These are phyloP conservation scores for Aureobasidium musti DNA, from an alignment of 2,329 filamentous ascomycete species.

Conservation along the genomic window DNA sequence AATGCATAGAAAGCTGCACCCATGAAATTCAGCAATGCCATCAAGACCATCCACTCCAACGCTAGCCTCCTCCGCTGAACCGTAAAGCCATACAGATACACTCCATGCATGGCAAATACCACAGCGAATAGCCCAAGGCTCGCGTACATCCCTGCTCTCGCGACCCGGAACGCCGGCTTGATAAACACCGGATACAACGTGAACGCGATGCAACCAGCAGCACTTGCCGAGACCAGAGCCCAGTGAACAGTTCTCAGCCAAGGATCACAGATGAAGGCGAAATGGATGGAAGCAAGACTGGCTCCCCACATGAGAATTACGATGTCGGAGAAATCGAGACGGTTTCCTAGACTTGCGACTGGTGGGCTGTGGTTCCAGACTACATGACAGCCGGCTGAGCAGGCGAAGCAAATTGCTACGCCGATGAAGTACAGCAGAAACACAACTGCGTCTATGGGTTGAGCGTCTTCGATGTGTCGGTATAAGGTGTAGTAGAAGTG, in stretches of 20 bases:
- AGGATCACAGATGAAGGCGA: constrained; percentile 31
- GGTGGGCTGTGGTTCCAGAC: constrained; percentile 31
- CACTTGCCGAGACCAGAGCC: constrained; percentile 31
- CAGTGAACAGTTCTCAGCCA: constrained; percentile 28
- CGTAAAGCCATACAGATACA: constrained; percentile 31
- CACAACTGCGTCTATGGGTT: constrained; percentile 28
- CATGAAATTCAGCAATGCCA: constrained; percentile 28
- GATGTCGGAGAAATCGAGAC: constrained; percentile 32
- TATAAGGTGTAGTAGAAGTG: constrained; percentile 31
- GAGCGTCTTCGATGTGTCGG: not conserved
- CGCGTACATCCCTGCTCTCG: constrained; percentile 31
- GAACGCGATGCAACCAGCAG: constrained; percentile 30
- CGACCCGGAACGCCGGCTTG: constrained; percentile 28
- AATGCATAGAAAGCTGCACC: constrained; percentile 31
- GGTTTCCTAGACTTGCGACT: constrained; percentile 30
- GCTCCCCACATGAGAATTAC: constrained; percentile 33
- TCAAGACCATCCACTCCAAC: constrained; percentile 32
- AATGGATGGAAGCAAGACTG: constrained; percentile 32
- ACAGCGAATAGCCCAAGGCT: constrained; percentile 31
- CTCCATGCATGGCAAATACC: constrained; percentile 31
- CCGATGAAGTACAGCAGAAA: constrained; percentile 31
- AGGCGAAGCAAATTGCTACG: constrained; percentile 32
- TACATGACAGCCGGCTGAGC: constrained; percentile 32
- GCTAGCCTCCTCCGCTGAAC: constrained; percentile 29
- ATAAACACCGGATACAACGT: constrained; percentile 31